Percentiles rank a stretch among this genome's conserved stretches.
Evolutionary conservation across 2,329 filamentous ascomycete genomes (phyloP).

Genomic region (Drechslerella coelobrocha): DNA sequence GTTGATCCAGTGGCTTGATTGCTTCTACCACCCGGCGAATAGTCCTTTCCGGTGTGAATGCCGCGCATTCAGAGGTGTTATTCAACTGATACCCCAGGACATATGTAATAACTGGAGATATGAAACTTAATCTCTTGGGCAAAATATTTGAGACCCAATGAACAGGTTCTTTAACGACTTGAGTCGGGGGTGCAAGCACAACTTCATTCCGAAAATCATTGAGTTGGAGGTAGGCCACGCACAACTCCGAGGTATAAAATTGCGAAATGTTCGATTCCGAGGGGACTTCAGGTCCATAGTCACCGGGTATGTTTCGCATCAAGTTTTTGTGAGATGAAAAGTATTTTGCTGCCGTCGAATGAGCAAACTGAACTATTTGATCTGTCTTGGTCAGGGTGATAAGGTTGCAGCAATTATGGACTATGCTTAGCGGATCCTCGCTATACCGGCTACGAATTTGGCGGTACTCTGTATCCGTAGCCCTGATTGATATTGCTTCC

Average conservation of each 20-base stretch:
- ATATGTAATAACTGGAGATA: constrained; percentile 1
- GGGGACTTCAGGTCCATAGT: background rate
- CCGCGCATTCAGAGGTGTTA: background rate
- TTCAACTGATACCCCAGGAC: background rate
- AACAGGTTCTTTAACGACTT: background rate
- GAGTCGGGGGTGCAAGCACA: background rate
- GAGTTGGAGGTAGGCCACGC: constrained; percentile 18
- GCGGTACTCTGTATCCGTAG: constrained; percentile 11
- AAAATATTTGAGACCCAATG: constrained; percentile 4
- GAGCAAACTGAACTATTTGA: constrained; percentile 24
- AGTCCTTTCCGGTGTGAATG: background rate
- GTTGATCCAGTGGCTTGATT: background rate
- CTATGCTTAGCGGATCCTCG: constrained; percentile 5
- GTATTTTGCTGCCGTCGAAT: constrained; percentile 29
- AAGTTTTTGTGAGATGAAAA: background rate
- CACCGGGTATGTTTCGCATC: background rate
- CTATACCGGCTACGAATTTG: constrained; percentile 14
- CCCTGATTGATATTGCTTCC: constrained; percentile 57
- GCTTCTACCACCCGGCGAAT: background rate
- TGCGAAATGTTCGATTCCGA: background rate
- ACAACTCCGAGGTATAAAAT: constrained; percentile 5
- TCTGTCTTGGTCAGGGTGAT: constrained; percentile 18
- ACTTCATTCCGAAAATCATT: constrained; percentile 17
- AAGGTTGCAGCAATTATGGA: constrained; percentile 27
- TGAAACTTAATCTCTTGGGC: background rate